Percentiles rank a stretch among this genome's conserved stretches.
phyloP scores from a whole-genome alignment of 495 filamentous ascomycete species.

The Penicillium crystallinum region DNA sequence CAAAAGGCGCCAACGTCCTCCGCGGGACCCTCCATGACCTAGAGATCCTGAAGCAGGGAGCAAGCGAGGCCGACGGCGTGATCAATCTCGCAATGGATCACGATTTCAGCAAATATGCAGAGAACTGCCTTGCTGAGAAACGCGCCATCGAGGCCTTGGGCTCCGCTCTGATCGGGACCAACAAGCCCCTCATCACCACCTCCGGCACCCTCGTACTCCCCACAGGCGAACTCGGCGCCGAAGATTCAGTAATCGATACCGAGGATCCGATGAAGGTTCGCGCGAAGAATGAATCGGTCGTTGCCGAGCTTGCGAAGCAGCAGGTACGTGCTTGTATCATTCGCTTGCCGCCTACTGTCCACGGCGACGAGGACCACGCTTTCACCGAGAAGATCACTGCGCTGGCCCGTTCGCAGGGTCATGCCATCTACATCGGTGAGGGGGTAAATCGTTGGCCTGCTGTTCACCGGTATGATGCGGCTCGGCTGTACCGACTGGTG shows the following conservation, averaged over 20 bases:
- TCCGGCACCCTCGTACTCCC: conserved; percentile 35
- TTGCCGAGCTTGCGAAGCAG: conserved; percentile 20
- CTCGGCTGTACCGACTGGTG: conserved; percentile 34
- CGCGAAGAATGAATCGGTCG: conserved; percentile 23
- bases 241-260: conserved; percentile 22
- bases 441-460: conserved; percentile 40
- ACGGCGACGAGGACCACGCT: conserved; percentile 34
- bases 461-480: conserved; percentile 38
- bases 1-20: conserved; percentile 27
- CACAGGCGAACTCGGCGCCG: conserved; percentile 26
- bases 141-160: conserved; percentile 36
- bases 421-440: conserved; percentile 38
- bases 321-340: conserved; percentile 33
- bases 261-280: conserved; percentile 18
- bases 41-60: conserved; percentile 30
- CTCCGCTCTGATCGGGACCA: conserved; percentile 24
- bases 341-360: conserved; percentile 39
- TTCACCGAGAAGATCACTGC: conserved; percentile 30
- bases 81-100: conserved; percentile 45
- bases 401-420: conserved; percentile 27
- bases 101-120: conserved; percentile 34
- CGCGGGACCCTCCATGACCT: conserved; percentile 36
- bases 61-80: conserved; percentile 33
- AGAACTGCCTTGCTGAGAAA: conserved; percentile 25
- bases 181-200: conserved; percentile 38